Base-by-base conservation (phyloP, 1,139 yeast species). In the Kodamaea plutei region DNA sequence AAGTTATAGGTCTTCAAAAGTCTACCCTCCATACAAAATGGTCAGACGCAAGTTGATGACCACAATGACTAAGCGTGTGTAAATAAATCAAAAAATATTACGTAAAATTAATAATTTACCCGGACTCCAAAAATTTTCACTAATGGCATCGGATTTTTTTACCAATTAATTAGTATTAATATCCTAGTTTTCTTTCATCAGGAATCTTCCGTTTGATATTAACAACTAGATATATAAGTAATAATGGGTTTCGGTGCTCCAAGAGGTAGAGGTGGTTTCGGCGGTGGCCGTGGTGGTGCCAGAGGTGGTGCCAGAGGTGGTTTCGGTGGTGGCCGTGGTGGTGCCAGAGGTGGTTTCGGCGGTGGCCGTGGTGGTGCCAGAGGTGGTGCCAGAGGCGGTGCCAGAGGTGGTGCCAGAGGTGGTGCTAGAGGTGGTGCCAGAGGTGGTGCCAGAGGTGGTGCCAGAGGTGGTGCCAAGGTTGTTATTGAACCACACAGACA, bases 401-500 rank as follows among this genome's bases (percentile, higher is more conserved):
- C 61, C 31, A 82, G 79, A 36, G 54, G 50, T 12, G 64, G 76
- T 38, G 73, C 75, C 40, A 53, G 51, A 26, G 33, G 69, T 25
- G 80, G 82, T 36, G 75, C 77, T 29, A 64, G 76, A 37, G 72
- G 87, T 50, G 84, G 83, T 47, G 73, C 73, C 33, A 51, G 83
- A 39, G 85, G 88, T 45, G 91, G 87, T 59, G 87, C 84, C 42
- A 55, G 79, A 45, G 89, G 89, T 48, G 84, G 84, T 60, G 84
- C 84, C 45, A 54, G 69, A 46, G 84, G 83, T 48, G 98, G 97
- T 61, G 84, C 95, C 54, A 84, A 87, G 69, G 97, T 89, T 47
- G 88, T 91, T 54, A 84, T 91, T 51, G 98, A 91, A 71, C 96
- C 97, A 50, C 98, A 91, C 69, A 84, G 95, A 72, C 97, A 89